Base-by-base conservation (phyloP, 148 eudicot genomes). In the Chenopodium formosanum region DNA sequence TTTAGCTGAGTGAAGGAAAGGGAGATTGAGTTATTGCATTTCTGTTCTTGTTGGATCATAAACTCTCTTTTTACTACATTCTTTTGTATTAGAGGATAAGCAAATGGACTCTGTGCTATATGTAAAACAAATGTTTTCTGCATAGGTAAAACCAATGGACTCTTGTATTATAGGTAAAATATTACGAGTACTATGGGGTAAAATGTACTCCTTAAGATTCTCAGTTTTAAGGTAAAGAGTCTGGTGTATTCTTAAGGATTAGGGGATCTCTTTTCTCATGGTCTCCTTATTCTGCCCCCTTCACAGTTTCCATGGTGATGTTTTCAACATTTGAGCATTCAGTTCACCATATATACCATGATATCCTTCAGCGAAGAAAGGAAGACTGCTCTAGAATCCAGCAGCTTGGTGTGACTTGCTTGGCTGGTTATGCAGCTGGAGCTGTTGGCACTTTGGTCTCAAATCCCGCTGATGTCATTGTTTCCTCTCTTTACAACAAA, bases 311-410 rank as follows among this genome's bases (percentile, higher is more conserved):
- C 25, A 92, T 95, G 94, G 85, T 92, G 65, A 95, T 95, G 98
- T 95, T 95, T 65, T 88, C 98, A 76, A 95, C 98, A 79, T 95
- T 95, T 85, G 98, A 95, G 91, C 90, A 93, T 86, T 92, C 97
- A 14, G 97, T 92, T 66, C 91, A 89, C 80, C 69, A 89, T 58
- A 86, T 95, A 74, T 92, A 95, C 73, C 81, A 80, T 6, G 84
- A 88, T 13, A 72, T 95, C 67, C 78, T 93, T 68, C 83, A 90
- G 79, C 86, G 70, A 79, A 90, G 87, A 81, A 95, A 89, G 85
- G 91, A 93, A 80, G 92, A 93, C 67, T 95, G 97, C 84, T 84
- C 98, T 4, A 85, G 88, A 85, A 78, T 89, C 76, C 96, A 95
- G 80, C 97, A 95, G 86, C 96, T 95, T 48, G 96, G 92, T 7